phyloP scores from a whole-genome alignment of 371 early-diverging fungal genomes.

The Mortierella sp. region DNA sequence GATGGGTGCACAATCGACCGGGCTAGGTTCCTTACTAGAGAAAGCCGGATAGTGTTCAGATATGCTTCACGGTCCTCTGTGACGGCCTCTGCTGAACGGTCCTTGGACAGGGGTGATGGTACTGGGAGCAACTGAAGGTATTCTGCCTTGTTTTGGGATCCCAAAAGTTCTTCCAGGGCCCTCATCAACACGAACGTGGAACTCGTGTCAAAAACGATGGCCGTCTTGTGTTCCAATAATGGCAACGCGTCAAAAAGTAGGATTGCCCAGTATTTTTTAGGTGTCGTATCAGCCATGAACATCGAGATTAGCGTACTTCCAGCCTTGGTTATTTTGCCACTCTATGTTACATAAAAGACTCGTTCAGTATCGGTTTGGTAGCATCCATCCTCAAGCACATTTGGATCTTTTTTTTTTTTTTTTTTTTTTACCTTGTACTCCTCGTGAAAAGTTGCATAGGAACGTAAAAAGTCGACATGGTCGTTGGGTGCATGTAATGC shows the following conservation, averaged over 20 bases:
- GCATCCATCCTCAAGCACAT: not conserved
- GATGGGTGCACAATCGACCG: conserved; percentile 34
- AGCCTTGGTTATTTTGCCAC: conserved; percentile 17
- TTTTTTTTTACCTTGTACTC: conserved; percentile 31
- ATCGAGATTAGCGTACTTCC: conserved; percentile 19
- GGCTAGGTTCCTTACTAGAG: conserved; percentile 37
- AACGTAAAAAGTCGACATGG: conserved; percentile 34
- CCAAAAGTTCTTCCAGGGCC: conserved; percentile 45
- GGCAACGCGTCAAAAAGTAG: conserved; percentile 40
- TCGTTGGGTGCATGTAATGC: conserved; percentile 2
- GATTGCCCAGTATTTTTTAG: conserved; percentile 39
- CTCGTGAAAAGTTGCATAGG: conserved; percentile 28
- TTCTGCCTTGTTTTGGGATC: conserved; percentile 40
- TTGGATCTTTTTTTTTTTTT: not conserved
- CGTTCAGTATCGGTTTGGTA: not conserved
- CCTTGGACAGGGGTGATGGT: conserved; percentile 1
- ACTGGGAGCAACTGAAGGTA: conserved; percentile 37
- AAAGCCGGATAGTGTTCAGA: conserved; percentile 30
- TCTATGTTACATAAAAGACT: conserved; percentile 12
- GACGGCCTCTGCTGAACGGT: not conserved
- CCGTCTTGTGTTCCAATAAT: conserved; percentile 34
- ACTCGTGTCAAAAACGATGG: conserved; percentile 26
- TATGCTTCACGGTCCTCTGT: conserved; percentile 28
- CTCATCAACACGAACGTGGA: conserved; percentile 48
- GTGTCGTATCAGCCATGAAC: conserved; percentile 23